Conservation (phyloP, 2,329 filamentous ascomycete species). For the Ustilaginoidea virens region DNA sequence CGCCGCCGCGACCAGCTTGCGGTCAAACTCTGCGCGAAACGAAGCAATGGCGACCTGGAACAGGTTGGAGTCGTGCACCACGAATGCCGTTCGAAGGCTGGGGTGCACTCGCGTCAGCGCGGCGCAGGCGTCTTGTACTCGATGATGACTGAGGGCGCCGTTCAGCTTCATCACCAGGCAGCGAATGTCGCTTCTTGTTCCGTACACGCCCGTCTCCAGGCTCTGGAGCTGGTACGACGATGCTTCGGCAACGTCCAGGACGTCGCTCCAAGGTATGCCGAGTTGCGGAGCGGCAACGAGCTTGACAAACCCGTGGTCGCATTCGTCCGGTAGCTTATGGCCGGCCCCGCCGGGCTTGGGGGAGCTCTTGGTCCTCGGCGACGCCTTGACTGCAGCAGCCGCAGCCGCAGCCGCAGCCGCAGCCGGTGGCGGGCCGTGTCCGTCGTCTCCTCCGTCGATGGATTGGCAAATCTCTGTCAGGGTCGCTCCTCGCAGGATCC, state of each 20-base stretch:
- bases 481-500: conserved; percentile 24
- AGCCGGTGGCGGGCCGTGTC: neutral
- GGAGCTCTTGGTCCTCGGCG: conserved; percentile 2
- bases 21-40: conserved; percentile 27
- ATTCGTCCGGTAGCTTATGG: conserved; percentile 5
- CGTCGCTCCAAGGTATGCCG: conserved; percentile 22
- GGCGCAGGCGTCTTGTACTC: conserved; percentile 30
- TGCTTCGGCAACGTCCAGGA: conserved; percentile 33
- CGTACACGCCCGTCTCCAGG: conserved; percentile 32
- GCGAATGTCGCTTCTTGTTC: conserved; percentile 26
- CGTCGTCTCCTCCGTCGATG: conserved; percentile 7
- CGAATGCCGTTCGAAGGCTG: conserved; percentile 39
- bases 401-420: too few species aligned
- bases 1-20: conserved; percentile 22
- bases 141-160: conserved; percentile 24
- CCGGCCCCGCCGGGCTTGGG: conserved; percentile 3
- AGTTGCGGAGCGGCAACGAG: conserved; percentile 26
- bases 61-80: conserved; percentile 27
- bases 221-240: conserved; percentile 30
- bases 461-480: conserved; percentile 30
- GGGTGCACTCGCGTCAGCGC: conserved; percentile 29
- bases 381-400: neutral
- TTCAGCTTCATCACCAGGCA: conserved; percentile 33
- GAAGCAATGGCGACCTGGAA: conserved; percentile 32
- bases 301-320: conserved; percentile 21